Base-by-base conservation (phyloP, 2,329 filamentous ascomycete genomes). In the Tolypocladium endophyticum region DNA sequence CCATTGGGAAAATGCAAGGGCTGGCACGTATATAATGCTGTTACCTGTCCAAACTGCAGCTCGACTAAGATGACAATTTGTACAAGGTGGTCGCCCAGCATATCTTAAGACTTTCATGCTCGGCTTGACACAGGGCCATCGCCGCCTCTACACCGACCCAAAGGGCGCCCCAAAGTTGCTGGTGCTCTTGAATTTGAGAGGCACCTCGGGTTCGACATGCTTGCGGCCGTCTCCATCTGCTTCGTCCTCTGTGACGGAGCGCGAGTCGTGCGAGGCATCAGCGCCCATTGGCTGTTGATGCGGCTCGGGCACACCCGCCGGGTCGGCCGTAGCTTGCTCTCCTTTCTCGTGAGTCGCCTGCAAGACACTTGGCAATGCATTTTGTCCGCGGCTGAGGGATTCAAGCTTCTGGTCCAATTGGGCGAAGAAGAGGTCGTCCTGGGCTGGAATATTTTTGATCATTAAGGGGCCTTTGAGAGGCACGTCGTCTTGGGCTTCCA, bases 351-450 rank as follows among this genome's bases (percentile, higher is more conserved):
- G 61, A 33, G 36, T 5, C 4, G 5, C 30, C 33, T 61, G 70
- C 62, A 77, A 68, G 41, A 76, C 75, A 16, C 78, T 76, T 0
- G 81, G 81, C 0, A 79, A 71, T 1, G 77, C 73, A 43, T 81
- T 76, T 25, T 76, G 71, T 18, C 74, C 76, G 58, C 73, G 76
- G 59, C 77, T 76, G 50, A 81, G 77, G 47, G 78, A 74, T 60
- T 80, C 75, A 2, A 85, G 74, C 66, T 79, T 83, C 65, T 81
- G 75, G 43, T 79, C 77, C 20, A 85, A 68, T 60, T 72, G 72
- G 53, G 73, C 72, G 56, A 81, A 78, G 62, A 85, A 85, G 28
- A 79, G 71, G 64, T 83, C 81, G 60, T 85, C 82, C 56, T 81
- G 75, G 1, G 79, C 79, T 1, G 81, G 81, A 61, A 81, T 79